These are phyloP conservation scores for Postia placenta DNA, from an alignment of 768 basidiomycete species.

Conservation along the genomic window DNA sequence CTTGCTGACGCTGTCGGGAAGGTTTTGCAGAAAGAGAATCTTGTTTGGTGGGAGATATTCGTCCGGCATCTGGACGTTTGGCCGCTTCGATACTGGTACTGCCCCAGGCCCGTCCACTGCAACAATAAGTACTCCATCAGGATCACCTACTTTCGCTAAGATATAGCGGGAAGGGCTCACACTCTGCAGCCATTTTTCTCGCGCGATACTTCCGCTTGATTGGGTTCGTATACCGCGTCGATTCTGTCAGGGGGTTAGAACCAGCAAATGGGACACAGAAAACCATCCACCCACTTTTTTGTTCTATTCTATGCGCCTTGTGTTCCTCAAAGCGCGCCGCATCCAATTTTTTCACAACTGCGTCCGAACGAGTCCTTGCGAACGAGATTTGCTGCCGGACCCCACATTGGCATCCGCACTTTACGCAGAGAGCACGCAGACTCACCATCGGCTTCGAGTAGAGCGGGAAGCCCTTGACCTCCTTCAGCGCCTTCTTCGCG, in stretches of 20 bases:
- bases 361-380: constrained; percentile 83
- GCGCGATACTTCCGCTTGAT: constrained; percentile 79
- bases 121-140: constrained; percentile 6
- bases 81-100: constrained; percentile 64
- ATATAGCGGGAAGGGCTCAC: constrained; percentile 34
- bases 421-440: constrained; percentile 1
- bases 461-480: constrained; percentile 89
- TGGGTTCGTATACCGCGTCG: constrained; percentile 84
- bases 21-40: constrained; percentile 95
- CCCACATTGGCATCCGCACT: constrained; percentile 1
- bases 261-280: constrained; percentile 2
- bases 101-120: constrained; percentile 67
- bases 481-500: constrained; percentile 85
- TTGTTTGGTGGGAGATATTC: constrained; percentile 99
- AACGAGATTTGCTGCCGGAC: constrained; percentile 84
- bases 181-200: constrained; percentile 75
- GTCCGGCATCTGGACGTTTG: constrained; percentile 96
- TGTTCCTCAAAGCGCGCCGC: constrained; percentile 65
- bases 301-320: constrained; percentile 64
- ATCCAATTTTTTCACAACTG: constrained; percentile 76
- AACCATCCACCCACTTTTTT: constrained; percentile 66
- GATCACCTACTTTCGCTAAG: background rate
- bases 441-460: constrained; percentile 95
- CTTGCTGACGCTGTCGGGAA: constrained; percentile 89
- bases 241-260: constrained; percentile 38